These are phyloP conservation scores for Microsporum canis DNA, from an alignment of 2,329 filamentous ascomycete genomes.

Conservation along the genomic window DNA sequence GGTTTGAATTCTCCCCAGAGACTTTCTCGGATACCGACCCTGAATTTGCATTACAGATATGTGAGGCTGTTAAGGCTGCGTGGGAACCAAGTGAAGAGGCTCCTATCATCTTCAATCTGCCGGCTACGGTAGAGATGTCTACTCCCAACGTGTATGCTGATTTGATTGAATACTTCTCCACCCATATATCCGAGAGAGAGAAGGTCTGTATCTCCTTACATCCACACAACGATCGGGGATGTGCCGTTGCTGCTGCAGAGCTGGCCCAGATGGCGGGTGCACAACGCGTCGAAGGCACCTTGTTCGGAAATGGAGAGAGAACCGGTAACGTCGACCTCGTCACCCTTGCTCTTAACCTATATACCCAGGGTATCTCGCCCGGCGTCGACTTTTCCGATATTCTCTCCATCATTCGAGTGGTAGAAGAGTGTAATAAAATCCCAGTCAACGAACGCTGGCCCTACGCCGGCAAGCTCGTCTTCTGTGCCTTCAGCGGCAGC, in stretches of 20 bases:
- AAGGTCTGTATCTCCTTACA: constrained; percentile 84
- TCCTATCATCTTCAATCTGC: constrained; percentile 92
- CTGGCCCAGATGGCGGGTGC: constrained; percentile 93
- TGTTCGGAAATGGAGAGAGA: constrained; percentile 90
- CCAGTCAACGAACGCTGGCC: constrained; percentile 81
- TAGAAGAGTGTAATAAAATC: constrained; percentile 90
- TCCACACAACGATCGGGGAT: constrained; percentile 89
- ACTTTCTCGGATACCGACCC: constrained; percentile 81
- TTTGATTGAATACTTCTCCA: constrained; percentile 91
- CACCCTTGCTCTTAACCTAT: constrained; percentile 83
- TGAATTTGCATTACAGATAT: constrained; percentile 72
- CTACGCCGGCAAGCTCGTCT: constrained; percentile 84
- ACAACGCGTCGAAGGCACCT: constrained; percentile 82
- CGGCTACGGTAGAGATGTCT: constrained; percentile 87
- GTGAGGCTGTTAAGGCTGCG: constrained; percentile 84
- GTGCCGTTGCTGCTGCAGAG: constrained; percentile 79
- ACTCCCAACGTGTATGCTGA: constrained; percentile 95
- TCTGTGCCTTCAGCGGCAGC: constrained; percentile 80
- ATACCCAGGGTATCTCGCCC: constrained; percentile 80
- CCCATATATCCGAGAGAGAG: constrained; percentile 69
- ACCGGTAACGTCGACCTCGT: constrained; percentile 94
- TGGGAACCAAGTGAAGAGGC: constrained; percentile 73
- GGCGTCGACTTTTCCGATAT: constrained; percentile 88
- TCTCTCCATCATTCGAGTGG: constrained; percentile 70
- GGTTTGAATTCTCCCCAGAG: constrained; percentile 41